These are phyloP conservation scores for Cubamyces lactineus DNA, from an alignment of 768 basidiomycete species.

Conservation along the genomic window DNA sequence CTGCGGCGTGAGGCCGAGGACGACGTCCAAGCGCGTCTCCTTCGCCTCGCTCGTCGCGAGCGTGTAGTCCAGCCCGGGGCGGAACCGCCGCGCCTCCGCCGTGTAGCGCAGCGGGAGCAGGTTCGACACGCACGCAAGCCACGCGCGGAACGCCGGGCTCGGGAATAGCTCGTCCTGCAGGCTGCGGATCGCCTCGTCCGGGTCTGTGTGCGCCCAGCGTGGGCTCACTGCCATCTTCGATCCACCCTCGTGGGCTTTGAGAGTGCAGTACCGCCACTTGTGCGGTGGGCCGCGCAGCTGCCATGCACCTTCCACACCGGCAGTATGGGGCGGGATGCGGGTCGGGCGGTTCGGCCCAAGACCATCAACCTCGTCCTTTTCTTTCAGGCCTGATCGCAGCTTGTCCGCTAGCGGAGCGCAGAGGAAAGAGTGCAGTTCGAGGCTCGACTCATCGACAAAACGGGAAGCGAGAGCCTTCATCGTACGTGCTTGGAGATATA, in stretches of 20 bases:
- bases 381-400: slow-evolving; percentile 67
- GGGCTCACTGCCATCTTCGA: slow-evolving; percentile 53
- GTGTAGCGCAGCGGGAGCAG: slow-evolving; percentile 72
- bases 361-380: slow-evolving; percentile 66
- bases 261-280: slow-evolving; percentile 89
- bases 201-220: slow-evolving; percentile 53
- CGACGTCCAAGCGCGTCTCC: slow-evolving; percentile 83
- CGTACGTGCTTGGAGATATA: slow-evolving; percentile 83
- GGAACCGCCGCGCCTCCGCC: slow-evolving; percentile 84
- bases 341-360: slow-evolving; percentile 52
- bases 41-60: slow-evolving; percentile 85
- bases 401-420: slow-evolving; percentile 63
- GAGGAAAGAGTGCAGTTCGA: slow-evolving; percentile 90
- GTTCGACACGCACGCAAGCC: slow-evolving; percentile 74
- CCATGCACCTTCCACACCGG: slow-evolving; percentile 65
- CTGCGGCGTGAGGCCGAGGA: slow-evolving; percentile 83
- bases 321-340: slow-evolving; percentile 66
- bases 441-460: slow-evolving; percentile 84
- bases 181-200: slow-evolving; percentile 60
- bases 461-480: slow-evolving; percentile 78
- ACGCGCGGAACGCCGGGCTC: slow-evolving; percentile 85
- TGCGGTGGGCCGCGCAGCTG: slow-evolving; percentile 84
- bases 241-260: slow-evolving; percentile 42
- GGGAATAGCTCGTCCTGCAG: slow-evolving; percentile 82
- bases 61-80: slow-evolving; percentile 94